Conservation (phyloP, 1,284 basidiomycete genomes). For the Ceraceosorus guamensis region DNA sequence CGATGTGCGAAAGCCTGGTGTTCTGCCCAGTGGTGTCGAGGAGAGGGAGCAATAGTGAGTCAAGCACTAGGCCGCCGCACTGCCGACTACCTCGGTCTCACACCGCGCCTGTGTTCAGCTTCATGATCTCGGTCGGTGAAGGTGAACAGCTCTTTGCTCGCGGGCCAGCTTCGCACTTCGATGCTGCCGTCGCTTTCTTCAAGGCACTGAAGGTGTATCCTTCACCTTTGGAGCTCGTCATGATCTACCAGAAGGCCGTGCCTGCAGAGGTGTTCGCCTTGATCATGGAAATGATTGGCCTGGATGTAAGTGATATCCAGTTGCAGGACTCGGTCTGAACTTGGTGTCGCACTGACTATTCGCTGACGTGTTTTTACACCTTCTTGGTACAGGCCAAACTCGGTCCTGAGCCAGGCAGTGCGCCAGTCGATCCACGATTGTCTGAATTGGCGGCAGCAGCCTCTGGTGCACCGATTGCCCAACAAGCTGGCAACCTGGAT, state of each 20-base stretch:
- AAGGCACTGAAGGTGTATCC: constrained; percentile 90
- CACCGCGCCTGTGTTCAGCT: constrained; percentile 57
- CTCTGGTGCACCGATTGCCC: not conserved
- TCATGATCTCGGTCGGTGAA: constrained; percentile 78
- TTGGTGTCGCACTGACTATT: not conserved
- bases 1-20: constrained; percentile 26
- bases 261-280: constrained; percentile 80
- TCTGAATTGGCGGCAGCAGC: constrained; percentile 16
- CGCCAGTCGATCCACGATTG: constrained; percentile 1
- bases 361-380: not conserved
- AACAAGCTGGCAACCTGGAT: constrained; percentile 13
- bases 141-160: constrained; percentile 75
- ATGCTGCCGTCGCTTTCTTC: constrained; percentile 84
- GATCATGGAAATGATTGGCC: constrained; percentile 76
- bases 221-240: constrained; percentile 70
- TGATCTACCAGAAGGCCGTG: constrained; percentile 81
- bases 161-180: constrained; percentile 55
- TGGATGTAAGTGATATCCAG: constrained; percentile 61
- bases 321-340: not conserved
- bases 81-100: too few species aligned
- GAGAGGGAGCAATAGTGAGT: constrained; percentile 49
- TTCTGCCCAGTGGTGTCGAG: constrained; percentile 59
- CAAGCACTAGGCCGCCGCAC: too few species aligned
- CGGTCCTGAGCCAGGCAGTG: not conserved
- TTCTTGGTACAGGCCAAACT: not conserved